Evolutionary conservation across 345 rosid species (phyloP).

Genomic region (Xanthoceras sorbifolium): DNA sequence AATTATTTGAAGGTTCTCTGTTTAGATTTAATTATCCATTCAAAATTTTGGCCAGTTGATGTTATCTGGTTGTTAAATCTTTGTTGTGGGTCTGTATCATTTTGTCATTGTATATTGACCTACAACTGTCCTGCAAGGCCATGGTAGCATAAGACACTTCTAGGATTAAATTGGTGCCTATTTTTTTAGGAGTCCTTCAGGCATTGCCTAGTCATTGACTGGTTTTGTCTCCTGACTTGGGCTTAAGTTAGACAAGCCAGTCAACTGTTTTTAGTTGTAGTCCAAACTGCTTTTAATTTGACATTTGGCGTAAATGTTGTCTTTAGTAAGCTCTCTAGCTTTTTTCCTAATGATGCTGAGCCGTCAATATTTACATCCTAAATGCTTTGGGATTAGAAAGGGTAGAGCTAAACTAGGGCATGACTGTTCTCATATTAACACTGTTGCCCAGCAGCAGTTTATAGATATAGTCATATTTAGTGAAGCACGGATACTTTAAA

Average conservation of each 20-base stretch:
- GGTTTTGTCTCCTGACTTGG: neutral
- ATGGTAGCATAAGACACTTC: neutral
- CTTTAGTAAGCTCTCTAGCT: neutral
- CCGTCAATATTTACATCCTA: neutral
- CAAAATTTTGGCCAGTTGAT: neutral
- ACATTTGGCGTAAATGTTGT: neutral
- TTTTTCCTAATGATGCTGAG: neutral
- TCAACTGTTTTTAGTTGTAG: neutral
- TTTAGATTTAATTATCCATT: neutral
- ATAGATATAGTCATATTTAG: neutral
- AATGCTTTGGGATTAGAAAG: neutral
- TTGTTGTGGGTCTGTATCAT: neutral
- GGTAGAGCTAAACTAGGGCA: neutral
- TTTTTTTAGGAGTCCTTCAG: neutral
- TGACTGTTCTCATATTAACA: neutral
- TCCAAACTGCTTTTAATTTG: neutral
- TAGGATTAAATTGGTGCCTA: conserved; percentile 1
- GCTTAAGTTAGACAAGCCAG: neutral
- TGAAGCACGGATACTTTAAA: too few relatives aligned
- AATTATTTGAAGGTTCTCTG: neutral
- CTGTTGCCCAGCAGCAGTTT: neutral
- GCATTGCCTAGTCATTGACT: neutral
- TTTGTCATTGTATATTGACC: neutral
- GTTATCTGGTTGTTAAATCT: neutral
- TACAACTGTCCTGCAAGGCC: neutral